These are phyloP conservation scores for Jatropha multifida DNA, from an alignment of 441 rosid genomes.

Conservation along the genomic window DNA sequence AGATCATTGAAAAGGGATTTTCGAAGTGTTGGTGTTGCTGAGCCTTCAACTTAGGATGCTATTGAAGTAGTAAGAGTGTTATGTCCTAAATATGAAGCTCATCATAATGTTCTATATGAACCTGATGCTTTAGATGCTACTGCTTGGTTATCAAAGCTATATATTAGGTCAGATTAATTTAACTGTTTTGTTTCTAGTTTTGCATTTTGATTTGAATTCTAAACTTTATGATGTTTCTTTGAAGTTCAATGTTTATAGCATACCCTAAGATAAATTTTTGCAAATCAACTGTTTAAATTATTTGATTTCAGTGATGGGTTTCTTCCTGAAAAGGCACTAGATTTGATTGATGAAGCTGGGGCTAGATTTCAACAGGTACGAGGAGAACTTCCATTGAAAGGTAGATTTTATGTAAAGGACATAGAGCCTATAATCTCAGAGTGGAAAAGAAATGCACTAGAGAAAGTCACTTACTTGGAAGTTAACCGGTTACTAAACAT, in stretches of 20 bases:
- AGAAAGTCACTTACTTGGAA: background rate
- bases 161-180: background rate
- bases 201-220: no score
- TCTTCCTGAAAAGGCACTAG: constrained; percentile 8
- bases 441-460: constrained; percentile 7
- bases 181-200: no score
- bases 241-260: no score
- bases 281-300: no score
- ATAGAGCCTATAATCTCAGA: background rate
- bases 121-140: background rate
- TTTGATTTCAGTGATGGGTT: background rate
- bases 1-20: constrained; percentile 7
- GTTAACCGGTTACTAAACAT: background rate
- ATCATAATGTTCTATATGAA: background rate
- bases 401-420: background rate
- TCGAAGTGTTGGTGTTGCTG: constrained; percentile 3
- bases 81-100: background rate
- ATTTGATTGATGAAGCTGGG: constrained; percentile 15
- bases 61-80: background rate
- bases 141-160: constrained; percentile 9
- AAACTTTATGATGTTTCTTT: no score
- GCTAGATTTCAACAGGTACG: background rate
- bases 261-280: no score
- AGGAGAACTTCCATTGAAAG: background rate
- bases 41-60: constrained; percentile 3